Base-by-base conservation (phyloP, 1,284 basidiomycete species). In the Blastosporella zonata region DNA sequence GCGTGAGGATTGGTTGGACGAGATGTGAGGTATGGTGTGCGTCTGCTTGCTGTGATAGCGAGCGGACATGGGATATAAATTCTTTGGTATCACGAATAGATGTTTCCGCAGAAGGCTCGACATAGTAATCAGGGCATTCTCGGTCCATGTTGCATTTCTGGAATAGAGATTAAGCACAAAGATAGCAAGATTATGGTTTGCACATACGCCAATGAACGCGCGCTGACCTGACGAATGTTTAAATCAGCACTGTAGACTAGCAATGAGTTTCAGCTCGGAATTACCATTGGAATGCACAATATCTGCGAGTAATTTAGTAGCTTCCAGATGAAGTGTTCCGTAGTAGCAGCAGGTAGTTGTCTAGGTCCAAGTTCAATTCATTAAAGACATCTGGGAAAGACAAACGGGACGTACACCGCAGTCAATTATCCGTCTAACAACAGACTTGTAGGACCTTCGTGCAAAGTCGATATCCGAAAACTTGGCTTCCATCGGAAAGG, bases 121-220 rank as follows among this genome's bases (percentile, higher is more conserved):
- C 67, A 67, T 96, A 97, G 62, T 81, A 71, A 9, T 74, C 66
- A 0, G 90, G 84, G 35, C 72, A 77, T 61, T 94, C 78, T 18
- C 84, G 77, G 70, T 97, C 79, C 93, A 98, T 97, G 70, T 92
- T 94, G 68, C 95, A 97, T 84, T 96, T 90, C 87, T 90, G 60
- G 2, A 2, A 9, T 5, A 20, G 9, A 18, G 3, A 40, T 13
- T 13, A 37, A 20, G 23, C 22, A 20, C 8, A 12, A 10, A 25
- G 21, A 17, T 17, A 43, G 18, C 13, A n/a, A 27, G 23, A 2
- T n/a, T 10, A 31, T 17, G 37, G 34, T 22, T 10, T 20, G 25
- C 12, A 53, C 61, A 48, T 58, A 67, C 67, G 12, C 65, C 66
- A 35, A 67, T 57, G 43, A 67, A 68, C 1, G 66, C 93, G 40